Conservation (phyloP, 305 asterid genomes). For the Rubia tinctorum region DNA sequence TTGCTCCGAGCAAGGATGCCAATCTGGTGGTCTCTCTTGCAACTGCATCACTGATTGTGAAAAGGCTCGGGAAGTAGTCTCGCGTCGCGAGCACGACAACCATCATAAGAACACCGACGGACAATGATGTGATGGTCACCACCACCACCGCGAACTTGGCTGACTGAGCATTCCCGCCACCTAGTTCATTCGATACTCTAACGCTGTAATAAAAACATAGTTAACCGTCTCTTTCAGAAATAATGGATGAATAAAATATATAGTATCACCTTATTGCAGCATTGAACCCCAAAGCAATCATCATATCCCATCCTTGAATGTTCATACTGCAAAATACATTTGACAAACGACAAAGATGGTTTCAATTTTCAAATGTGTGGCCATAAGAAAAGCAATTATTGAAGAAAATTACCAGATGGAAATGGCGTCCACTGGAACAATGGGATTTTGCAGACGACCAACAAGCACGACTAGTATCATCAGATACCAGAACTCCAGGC, state of each 20-base stretch:
- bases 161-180: constrained; percentile 63
- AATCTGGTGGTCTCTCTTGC: constrained; percentile 64
- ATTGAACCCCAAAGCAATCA: constrained; percentile 74
- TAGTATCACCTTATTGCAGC: constrained; percentile 74
- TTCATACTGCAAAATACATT: constrained; percentile 54
- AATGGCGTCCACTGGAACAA: constrained; percentile 71
- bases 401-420: constrained; percentile 57
- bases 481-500: constrained; percentile 89
- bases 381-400: neutral
- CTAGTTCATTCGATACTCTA: constrained; percentile 76
- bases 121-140: constrained; percentile 55
- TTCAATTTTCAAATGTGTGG: neutral
- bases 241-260: neutral
- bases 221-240: neutral
- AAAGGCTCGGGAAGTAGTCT: constrained; percentile 52
- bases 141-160: constrained; percentile 72
- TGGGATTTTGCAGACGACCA: constrained; percentile 68
- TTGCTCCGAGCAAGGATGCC: constrained; percentile 50
- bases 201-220: constrained; percentile 35
- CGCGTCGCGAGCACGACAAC: constrained; percentile 45
- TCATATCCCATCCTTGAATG: constrained; percentile 67
- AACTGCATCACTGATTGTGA: constrained; percentile 65
- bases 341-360: neutral
- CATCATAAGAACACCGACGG: constrained; percentile 41
- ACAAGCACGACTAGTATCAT: constrained; percentile 60